Evolutionary conservation across 345 rosid species (phyloP).

Genomic region (Isatis tinctoria): DNA sequence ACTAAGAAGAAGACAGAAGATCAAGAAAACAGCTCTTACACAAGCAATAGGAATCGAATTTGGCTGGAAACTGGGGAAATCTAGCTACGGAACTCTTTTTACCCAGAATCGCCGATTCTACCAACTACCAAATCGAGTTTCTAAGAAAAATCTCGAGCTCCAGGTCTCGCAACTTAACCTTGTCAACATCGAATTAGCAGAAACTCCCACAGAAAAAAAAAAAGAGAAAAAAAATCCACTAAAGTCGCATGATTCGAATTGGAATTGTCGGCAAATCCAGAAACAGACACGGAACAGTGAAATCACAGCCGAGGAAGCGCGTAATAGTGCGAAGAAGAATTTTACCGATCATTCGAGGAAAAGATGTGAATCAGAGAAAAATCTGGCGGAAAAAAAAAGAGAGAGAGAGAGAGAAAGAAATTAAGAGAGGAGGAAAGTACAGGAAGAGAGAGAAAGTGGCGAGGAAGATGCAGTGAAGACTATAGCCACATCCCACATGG

Average conservation of each 20-base stretch:
- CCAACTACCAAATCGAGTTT: constrained; percentile 2
- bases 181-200: background rate
- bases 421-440: background rate
- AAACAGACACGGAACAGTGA: background rate
- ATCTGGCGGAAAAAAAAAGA: background rate
- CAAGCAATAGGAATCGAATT: background rate
- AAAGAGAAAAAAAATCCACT: background rate
- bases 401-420: background rate
- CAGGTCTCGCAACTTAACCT: background rate
- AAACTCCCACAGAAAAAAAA: background rate
- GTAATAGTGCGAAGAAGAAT: background rate
- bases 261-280: constrained; percentile 24
- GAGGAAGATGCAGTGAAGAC: constrained; percentile 36
- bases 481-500: constrained; percentile 34
- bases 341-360: constrained; percentile 59
- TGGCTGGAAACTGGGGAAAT: background rate
- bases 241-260: background rate
- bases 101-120: background rate
- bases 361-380: constrained; percentile 31
- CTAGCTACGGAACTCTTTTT: constrained; percentile 6
- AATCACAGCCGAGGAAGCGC: constrained; percentile 6
- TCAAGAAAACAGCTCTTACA: background rate
- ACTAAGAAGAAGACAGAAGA: background rate
- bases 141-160: background rate
- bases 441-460: constrained; percentile 19